A percentile compares a stretch with the other conserved stretches of the same genome.
phyloP scores from a whole-genome alignment of 441 rosid genomes.

The Capsella rubella region DNA sequence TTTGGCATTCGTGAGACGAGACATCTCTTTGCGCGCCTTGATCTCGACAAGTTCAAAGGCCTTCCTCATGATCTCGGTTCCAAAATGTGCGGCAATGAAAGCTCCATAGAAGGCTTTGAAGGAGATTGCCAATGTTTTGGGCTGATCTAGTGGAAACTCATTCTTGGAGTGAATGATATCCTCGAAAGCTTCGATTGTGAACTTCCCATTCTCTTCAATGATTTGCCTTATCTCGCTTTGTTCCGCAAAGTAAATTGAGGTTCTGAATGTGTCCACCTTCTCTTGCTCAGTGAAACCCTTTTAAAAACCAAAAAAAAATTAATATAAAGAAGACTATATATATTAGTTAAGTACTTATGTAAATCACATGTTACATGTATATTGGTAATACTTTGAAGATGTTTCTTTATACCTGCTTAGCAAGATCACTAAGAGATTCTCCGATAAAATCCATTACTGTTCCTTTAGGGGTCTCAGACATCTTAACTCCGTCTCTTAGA shows the following conservation, averaged over 20 bases:
- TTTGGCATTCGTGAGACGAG: not conserved
- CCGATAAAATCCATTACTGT: not conserved
- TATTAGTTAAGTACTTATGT: not conserved
- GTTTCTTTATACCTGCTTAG: not conserved
- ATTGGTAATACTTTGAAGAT: not conserved
- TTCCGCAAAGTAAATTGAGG: not conserved
- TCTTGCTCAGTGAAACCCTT: slow-evolving; percentile 4
- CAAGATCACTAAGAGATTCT: slow-evolving; percentile 38
- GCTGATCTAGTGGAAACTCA: not conserved
- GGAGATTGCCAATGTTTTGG: not conserved
- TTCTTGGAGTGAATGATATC: not conserved
- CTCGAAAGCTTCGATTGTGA: not conserved
- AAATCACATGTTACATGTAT: not conserved
- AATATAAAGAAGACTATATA: not conserved
- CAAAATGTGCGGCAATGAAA: not conserved
- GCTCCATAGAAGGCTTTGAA: not conserved
- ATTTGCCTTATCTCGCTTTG: not conserved
- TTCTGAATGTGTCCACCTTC: not conserved
- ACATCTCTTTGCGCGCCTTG: not conserved
- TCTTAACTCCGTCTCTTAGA: slow-evolving; percentile 8
- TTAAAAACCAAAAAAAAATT: not conserved
- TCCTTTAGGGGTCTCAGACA: not conserved
- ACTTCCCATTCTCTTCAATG: not conserved
- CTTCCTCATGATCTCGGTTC: not conserved
- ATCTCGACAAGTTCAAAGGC: slow-evolving; percentile 2